Conservation (phyloP, 192 early-diverging fungal species). For the Phlyctochytrium bullatum region DNA sequence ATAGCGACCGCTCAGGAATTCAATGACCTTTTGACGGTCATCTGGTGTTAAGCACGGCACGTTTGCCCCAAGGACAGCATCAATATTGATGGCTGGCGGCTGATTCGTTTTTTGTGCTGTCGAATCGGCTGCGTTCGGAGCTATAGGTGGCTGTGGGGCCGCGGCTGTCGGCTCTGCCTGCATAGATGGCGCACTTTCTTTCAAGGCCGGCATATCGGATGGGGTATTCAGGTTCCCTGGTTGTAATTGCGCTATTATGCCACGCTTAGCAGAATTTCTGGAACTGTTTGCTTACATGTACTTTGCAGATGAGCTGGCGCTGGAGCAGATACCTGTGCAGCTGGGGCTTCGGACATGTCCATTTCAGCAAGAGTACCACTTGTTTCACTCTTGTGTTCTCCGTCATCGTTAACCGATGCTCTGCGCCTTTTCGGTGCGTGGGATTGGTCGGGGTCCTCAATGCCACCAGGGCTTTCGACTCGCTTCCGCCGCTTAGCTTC, state of each 20-base stretch:
- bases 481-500: slow-evolving; percentile 8
- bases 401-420: background rate
- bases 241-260: background rate
- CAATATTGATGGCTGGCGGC: background rate
- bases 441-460: too few species aligned
- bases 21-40: slow-evolving; percentile 10
- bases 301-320: background rate
- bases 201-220: background rate
- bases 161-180: background rate
- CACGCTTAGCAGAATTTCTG: background rate
- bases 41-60: background rate
- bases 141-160: background rate
- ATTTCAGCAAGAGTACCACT: background rate
- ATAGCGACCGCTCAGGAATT: slow-evolving; percentile 20
- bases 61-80: slow-evolving; percentile 19
- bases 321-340: background rate
- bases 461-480: too few species aligned
- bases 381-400: background rate
- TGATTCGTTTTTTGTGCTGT: background rate
- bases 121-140: slow-evolving; percentile 7
- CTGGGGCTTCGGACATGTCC: background rate
- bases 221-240: background rate
- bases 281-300: background rate
- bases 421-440: too few species aligned
- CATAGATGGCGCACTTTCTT: background rate